Conservation (phyloP, 208 protist genomes). For the Leishmania aethiopica region DNA sequence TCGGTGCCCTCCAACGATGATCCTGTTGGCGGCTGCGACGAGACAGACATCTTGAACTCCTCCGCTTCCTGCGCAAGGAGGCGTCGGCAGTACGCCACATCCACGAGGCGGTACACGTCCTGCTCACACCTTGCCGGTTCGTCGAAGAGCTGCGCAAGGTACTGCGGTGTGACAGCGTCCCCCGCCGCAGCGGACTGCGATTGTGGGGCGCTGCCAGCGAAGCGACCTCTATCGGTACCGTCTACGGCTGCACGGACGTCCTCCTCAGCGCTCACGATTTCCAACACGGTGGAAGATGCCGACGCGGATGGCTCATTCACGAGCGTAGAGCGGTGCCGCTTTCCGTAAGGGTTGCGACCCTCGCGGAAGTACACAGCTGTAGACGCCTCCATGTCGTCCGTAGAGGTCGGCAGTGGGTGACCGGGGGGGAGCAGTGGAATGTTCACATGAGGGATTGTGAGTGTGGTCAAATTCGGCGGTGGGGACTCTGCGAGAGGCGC, state of each 20-base stretch:
- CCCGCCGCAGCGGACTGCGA: not conserved
- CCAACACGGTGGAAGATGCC: slow-evolving; percentile 6
- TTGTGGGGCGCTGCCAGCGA: not conserved
- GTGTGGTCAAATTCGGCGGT: not conserved
- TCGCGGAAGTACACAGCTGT: slow-evolving; percentile 21
- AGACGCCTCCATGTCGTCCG: slow-evolving; percentile 21
- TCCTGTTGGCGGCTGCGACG: not conserved
- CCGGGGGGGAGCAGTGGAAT: slow-evolving; percentile 28
- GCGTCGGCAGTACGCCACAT: slow-evolving; percentile 40
- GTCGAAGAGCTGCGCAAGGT: slow-evolving; percentile 37
- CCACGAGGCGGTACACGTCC: slow-evolving; percentile 56
- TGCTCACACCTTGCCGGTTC: slow-evolving; percentile 41
- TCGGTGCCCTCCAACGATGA: not conserved
- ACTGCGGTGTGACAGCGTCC: slow-evolving; percentile 13
- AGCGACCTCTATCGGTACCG: not conserved
- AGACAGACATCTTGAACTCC: not conserved
- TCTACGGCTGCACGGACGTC: not conserved
- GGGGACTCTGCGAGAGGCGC: not conserved
- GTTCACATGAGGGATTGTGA: slow-evolving; percentile 15
- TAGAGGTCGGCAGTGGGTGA: slow-evolving; percentile 14
- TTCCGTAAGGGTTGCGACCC: slow-evolving; percentile 3
- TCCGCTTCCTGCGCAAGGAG: slow-evolving; percentile 22
- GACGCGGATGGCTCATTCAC: not conserved
- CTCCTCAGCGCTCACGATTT: slow-evolving; percentile 20
- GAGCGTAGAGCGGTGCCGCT: slow-evolving; percentile 16